A percentile compares a stretch with the other conserved stretches of the same genome.
phyloP scores from a whole-genome alignment of 805 yeast genomes.

The Saturnispora silvae region DNA sequence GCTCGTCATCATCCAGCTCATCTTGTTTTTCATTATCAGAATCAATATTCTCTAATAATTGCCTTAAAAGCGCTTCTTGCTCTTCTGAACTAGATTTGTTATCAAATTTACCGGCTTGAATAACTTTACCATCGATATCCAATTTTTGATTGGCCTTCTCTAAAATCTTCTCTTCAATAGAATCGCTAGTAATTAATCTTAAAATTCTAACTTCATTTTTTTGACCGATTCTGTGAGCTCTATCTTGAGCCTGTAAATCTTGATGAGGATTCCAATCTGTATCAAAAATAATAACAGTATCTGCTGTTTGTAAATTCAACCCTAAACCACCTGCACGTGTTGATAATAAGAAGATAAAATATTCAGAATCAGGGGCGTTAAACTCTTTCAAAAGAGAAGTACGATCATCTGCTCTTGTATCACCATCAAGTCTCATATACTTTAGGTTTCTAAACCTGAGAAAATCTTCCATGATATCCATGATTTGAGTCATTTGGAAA shows the following conservation, averaged over 20 bases:
- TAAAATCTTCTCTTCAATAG: conserved; percentile 74
- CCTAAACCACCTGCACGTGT: conserved; percentile 90
- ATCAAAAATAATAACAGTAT: conserved; percentile 76
- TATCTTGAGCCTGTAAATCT: conserved; percentile 82
- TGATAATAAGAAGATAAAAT: conserved; percentile 67
- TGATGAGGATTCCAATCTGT: conserved; percentile 92
- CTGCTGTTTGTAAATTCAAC: conserved; percentile 77
- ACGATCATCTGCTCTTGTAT: conserved; percentile 78
- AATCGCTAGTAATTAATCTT: conserved; percentile 69
- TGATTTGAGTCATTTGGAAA: conserved; percentile 83
- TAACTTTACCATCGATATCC: conserved; percentile 82
- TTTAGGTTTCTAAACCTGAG: conserved; percentile 55
- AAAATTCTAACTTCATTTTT: conserved; percentile 78
- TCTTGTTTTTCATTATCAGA: conserved; percentile 26
- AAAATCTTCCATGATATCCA: conserved; percentile 85
- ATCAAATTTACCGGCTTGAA: conserved; percentile 86
- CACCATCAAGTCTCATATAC: conserved; percentile 72
- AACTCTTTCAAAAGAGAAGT: conserved; percentile 61
- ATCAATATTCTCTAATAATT: conserved; percentile 61
- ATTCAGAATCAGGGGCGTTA: conserved; percentile 67
- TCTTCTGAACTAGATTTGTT: conserved; percentile 81
- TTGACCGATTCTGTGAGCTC: conserved; percentile 87
- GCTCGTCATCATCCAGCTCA: conserved; percentile 59
- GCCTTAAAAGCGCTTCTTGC: conserved; percentile 69
- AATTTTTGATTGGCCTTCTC: conserved; percentile 76